Percentiles rank a stretch among this genome's conserved stretches.
These are phyloP conservation scores for Anacardium occidentale DNA, from an alignment of 345 rosid genomes.

Conservation along the genomic window DNA sequence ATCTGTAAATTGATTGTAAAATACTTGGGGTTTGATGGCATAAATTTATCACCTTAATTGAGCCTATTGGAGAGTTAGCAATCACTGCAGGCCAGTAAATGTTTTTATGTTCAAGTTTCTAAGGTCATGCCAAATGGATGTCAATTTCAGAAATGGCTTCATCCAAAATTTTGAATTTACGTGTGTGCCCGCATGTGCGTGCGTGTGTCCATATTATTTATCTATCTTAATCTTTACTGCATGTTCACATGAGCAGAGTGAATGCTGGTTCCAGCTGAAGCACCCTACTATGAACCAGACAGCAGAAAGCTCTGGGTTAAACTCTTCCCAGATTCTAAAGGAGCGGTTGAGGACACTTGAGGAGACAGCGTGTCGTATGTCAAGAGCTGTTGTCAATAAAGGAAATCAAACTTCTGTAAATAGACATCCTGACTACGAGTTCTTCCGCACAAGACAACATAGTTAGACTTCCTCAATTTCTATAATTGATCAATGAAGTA, in stretches of 20 bases:
- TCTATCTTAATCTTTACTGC: not conserved
- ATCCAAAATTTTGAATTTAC: not conserved
- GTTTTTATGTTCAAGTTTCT: too few relatives aligned
- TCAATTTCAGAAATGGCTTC: not conserved
- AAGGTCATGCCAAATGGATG: not conserved
- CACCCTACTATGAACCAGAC: slow-evolving; percentile 20
- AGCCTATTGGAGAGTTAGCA: not conserved
- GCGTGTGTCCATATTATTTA: not conserved
- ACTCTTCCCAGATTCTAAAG: slow-evolving; percentile 36
- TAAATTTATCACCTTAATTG: not conserved
- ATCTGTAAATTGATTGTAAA: not conserved
- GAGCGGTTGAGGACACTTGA: slow-evolving; percentile 49
- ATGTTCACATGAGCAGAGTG: slow-evolving; percentile 35
- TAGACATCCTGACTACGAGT: slow-evolving; percentile 55
- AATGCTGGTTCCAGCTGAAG: slow-evolving; percentile 54
- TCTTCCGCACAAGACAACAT: slow-evolving; percentile 41
- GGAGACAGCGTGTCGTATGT: slow-evolving; percentile 49
- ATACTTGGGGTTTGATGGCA: not conserved
- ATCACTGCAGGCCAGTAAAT: not conserved
- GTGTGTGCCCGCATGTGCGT: too few relatives aligned
- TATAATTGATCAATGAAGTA: not conserved
- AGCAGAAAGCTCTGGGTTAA: slow-evolving; percentile 23
- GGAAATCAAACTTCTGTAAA: slow-evolving; percentile 35
- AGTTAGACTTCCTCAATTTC: slow-evolving; percentile 7
- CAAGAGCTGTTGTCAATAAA: slow-evolving; percentile 47